Evolutionary conservation across 2,329 filamentous ascomycete genomes (phyloP), one percentile per base, ranked within the genome.

Genomic region (Tolypocladium amazonense): DNA sequence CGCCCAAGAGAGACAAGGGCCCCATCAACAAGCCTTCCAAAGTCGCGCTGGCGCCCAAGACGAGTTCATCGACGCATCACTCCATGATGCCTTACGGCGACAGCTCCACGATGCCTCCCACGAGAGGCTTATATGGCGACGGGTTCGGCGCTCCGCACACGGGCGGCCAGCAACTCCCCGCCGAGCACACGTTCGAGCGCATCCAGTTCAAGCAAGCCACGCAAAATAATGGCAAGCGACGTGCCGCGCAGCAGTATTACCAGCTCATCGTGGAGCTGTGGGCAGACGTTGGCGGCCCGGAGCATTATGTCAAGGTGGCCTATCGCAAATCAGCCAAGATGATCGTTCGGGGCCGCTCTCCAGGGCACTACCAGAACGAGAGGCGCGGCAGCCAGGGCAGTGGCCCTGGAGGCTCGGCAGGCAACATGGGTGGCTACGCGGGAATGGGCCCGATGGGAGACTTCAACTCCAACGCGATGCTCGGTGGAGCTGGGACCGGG

Each of bases 131-230:
- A 35, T 83, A 81, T 64, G 73, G 79, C 1, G 77, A 78, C 61
- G 68, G 69, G 58, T 76, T 78, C 66, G 69, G 62, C 61, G 64
- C 62, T 33, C 58, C 64, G 35, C 68, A 70, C 37, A 59, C 66
- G 1, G 63, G 66, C 30, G 66, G 72, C 39, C 73, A 76, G 64
- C 70, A 56, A 69, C 73, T 75, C 20, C 76, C 79, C 6, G 81
- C 76, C 8, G 82, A 85, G 65, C 80, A 85, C 63, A 84, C 81
- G 0, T 97, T 95, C 70, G 92, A 96, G 70, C 86, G 92, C 14
- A 94, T 96, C 57, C 92, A 96, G 67, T 97, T 96, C 81, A 95
- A 96, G 72, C 90, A 90, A 64, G 92, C 92, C 1, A 96, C 92
- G 0, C 90, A 91, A 30, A 97, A 96, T 76, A 97, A 97, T 65